A percentile compares a stretch with the other conserved stretches of the same genome.
phyloP scores from a whole-genome alignment of 1,139 yeast genomes.

The Taphrina communis region DNA sequence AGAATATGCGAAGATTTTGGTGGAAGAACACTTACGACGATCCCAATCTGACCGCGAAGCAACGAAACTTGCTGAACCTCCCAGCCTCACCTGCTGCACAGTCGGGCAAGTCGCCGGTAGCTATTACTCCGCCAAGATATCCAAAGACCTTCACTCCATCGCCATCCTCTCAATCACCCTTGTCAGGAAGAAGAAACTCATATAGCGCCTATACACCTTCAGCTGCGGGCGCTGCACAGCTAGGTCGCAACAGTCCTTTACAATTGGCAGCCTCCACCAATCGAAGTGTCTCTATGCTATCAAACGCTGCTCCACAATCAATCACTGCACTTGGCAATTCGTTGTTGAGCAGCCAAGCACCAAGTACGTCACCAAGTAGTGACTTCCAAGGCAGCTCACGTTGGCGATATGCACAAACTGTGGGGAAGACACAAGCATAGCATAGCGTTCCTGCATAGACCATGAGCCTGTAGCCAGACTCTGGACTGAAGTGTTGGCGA shows the following conservation, averaged over 20 bases:
- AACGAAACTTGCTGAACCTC: slow-evolving; percentile 27
- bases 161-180: slow-evolving; percentile 25
- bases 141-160: slow-evolving; percentile 33
- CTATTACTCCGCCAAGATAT: slow-evolving; percentile 31
- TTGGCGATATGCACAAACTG: slow-evolving; percentile 16
- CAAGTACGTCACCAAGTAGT: slow-evolving; percentile 1
- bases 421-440: background rate
- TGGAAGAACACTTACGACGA: slow-evolving; percentile 27
- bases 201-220: slow-evolving; percentile 11
- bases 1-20: slow-evolving; percentile 31
- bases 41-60: slow-evolving; percentile 29
- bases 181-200: slow-evolving; percentile 14
- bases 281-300: slow-evolving; percentile 15
- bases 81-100: slow-evolving; percentile 34
- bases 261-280: background rate
- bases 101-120: background rate
- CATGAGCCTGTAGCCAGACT: background rate
- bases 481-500: background rate
- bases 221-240: background rate
- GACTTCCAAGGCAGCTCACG: slow-evolving; percentile 21
- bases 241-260: slow-evolving; percentile 19
- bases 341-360: background rate
- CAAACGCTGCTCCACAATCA: slow-evolving; percentile 8
- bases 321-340: slow-evolving; percentile 1
- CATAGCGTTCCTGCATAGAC: background rate